These are phyloP conservation scores for Ganoderma sinense DNA, from an alignment of 1,284 basidiomycete species.

Conservation along the genomic window DNA sequence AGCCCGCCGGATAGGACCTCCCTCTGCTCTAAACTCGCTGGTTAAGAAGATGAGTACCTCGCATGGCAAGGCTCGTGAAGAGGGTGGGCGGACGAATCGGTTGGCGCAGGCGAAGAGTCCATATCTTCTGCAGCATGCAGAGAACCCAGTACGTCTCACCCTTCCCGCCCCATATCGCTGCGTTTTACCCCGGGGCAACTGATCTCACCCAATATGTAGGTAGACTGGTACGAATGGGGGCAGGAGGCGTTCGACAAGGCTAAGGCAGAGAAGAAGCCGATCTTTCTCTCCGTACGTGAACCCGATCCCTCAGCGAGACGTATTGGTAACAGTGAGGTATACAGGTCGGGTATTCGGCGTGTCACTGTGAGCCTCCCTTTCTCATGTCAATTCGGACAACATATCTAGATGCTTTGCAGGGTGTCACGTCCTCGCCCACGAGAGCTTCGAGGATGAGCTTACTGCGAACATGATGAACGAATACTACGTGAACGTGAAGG, in stretches of 20 bases:
- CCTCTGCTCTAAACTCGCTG: background rate
- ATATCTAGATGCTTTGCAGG: conserved; percentile 22
- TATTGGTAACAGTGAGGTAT: background rate
- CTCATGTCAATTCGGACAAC: no score
- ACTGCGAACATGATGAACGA: conserved; percentile 53
- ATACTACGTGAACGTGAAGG: conserved; percentile 52
- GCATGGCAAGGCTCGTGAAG: background rate
- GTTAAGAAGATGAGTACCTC: conserved; percentile 8
- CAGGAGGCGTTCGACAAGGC: conserved; percentile 49
- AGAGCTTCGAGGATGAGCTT: conserved; percentile 50
- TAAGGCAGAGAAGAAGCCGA: conserved; percentile 46
- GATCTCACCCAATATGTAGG: conserved; percentile 21
- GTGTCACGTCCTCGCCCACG: conserved; percentile 45
- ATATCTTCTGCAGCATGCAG: conserved; percentile 52
- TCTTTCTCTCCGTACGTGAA: conserved; percentile 48
- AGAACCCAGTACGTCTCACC: conserved; percentile 46
- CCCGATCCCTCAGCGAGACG: background rate
- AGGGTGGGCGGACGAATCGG: conserved; percentile 36
- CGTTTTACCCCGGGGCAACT: background rate
- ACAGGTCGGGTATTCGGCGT: conserved; percentile 50
- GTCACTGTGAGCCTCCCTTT: conserved; percentile 33
- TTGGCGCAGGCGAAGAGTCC: conserved; percentile 49
- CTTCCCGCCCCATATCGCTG: background rate
- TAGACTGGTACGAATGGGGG: conserved; percentile 54
- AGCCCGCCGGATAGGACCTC: background rate